Evolutionary conservation across 2,329 filamentous ascomycete species (phyloP), one percentile per base, ranked within the genome.

Genomic region (Bimuria novae-zelandiae): DNA sequence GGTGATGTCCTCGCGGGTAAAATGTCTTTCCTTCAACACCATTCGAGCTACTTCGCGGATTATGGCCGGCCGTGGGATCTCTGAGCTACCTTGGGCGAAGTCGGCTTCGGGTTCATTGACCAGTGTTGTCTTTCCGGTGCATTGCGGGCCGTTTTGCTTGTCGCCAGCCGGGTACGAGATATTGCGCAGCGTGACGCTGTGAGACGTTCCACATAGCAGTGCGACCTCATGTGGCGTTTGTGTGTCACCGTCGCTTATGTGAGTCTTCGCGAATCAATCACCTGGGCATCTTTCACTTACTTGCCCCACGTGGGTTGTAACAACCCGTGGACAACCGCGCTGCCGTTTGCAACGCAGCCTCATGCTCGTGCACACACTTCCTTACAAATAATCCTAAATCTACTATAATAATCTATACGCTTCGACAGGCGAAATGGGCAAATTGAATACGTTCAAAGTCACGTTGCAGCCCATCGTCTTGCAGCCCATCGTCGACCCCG

Each of bases 101-200:
- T 7, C 61, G 0, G 23, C 47, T 21, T 63, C 60, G 2, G 79
- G 63, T 1, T 68, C 68, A 32, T 71, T 65, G 49, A 75, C 68
- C 1, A 80, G 65, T 0, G 78, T 79, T 1, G 75, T 79, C 56
- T 79, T 80, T 32, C 78, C 77, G 1, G 76, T 79, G 39, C 70
- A 77, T 40, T 78, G 77, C 3, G 77, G 72, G 2, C 78, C 77
- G 25, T 78, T 66, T 43, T 32, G 25, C 14, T 21, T 21, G 40
- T 32, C 21, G 12, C 22, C 14, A 36, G 17, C n/a, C 14, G 23
- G 37, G 22, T 35, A 30, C n/a, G n/a, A n/a, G n/a, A 48, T 12
- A 19, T 29, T 45, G 8, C 3, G 27, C 25, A 3, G 5, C 19
- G 25, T 27, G 25, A 27, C 5, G n/a, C n/a, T 27, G 25, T 27